Conservation (phyloP, 2,329 filamentous ascomycete species). For the Fusarium mangiferae region DNA sequence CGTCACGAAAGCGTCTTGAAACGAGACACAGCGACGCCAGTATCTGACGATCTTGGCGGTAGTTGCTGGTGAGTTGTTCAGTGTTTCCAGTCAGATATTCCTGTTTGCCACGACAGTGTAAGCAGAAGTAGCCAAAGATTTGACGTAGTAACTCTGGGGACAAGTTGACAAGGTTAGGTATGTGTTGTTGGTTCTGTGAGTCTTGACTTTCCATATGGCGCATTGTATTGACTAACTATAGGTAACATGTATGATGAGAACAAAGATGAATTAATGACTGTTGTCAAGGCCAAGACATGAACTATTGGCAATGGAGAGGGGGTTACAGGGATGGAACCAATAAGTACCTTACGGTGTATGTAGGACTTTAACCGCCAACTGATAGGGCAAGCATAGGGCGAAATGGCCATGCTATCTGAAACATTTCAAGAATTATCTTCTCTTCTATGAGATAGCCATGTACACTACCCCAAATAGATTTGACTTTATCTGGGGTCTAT, state of each 20-base stretch:
- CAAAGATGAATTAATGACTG: not conserved
- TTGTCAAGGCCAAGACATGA: not conserved
- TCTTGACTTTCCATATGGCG: not conserved
- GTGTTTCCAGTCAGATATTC: not conserved
- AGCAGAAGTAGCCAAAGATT: slow-evolving; percentile 26
- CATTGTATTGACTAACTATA: not conserved
- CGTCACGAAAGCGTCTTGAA: slow-evolving; percentile 12
- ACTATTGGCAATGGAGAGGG: not conserved
- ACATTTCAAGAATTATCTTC: not conserved
- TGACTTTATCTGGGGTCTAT: not conserved
- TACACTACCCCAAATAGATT: not conserved
- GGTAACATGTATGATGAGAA: not conserved
- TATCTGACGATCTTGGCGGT: not conserved
- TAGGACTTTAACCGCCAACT: not conserved
- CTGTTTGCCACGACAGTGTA: slow-evolving; percentile 16
- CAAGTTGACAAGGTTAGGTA: not conserved
- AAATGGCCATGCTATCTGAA: not conserved
- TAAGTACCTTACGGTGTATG: not conserved
- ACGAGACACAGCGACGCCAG: slow-evolving; percentile 19
- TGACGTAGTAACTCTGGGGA: slow-evolving; percentile 17
- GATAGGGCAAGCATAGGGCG: not conserved
- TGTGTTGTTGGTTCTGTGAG: not conserved
- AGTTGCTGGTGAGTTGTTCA: not conserved
- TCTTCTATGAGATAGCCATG: not conserved
- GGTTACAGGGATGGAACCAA: not conserved